Conservation (phyloP, 129 eudicot species). For the Apium graveolens region DNA sequence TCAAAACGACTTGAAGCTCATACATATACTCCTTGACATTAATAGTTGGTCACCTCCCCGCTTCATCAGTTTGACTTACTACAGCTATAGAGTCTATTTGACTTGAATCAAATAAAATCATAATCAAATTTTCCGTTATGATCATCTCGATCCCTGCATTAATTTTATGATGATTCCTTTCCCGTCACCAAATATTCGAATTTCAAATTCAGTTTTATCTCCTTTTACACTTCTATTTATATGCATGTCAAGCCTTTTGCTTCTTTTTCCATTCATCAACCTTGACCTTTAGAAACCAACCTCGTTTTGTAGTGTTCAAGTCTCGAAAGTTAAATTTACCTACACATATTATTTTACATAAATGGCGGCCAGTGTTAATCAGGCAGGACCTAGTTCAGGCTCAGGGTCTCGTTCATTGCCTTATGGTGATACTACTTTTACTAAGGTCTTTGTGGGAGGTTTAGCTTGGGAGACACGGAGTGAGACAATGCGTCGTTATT, state of each 20-base stretch:
- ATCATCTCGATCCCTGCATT: conserved; percentile 1
- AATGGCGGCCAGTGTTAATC: conserved; percentile 24
- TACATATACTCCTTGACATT: too few relatives aligned
- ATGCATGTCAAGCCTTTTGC: not conserved
- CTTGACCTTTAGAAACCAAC: not conserved
- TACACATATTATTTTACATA: too few relatives aligned
- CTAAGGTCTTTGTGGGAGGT: conserved; percentile 93
- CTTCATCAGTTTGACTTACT: not conserved
- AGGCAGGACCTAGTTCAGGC: conserved; percentile 47
- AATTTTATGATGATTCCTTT: not conserved
- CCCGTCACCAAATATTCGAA: not conserved
- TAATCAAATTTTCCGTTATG: not conserved
- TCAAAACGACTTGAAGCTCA: too few relatives aligned
- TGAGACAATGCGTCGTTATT: conserved; percentile 65
- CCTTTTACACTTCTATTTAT: not conserved
- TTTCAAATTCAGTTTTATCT: not conserved
- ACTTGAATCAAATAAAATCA: not conserved
- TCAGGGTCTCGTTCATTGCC: conserved; percentile 62
- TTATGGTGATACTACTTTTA: conserved; percentile 80
- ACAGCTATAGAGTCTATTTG: too few relatives aligned
- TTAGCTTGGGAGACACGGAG: conserved; percentile 95
- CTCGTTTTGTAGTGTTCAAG: not conserved
- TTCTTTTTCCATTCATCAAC: not conserved
- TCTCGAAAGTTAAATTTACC: too few relatives aligned
- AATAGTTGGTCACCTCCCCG: too few relatives aligned